Base-by-base conservation (phyloP, 2,329 filamentous ascomycete species). In the Coniosporium tulheliwenetii region DNA sequence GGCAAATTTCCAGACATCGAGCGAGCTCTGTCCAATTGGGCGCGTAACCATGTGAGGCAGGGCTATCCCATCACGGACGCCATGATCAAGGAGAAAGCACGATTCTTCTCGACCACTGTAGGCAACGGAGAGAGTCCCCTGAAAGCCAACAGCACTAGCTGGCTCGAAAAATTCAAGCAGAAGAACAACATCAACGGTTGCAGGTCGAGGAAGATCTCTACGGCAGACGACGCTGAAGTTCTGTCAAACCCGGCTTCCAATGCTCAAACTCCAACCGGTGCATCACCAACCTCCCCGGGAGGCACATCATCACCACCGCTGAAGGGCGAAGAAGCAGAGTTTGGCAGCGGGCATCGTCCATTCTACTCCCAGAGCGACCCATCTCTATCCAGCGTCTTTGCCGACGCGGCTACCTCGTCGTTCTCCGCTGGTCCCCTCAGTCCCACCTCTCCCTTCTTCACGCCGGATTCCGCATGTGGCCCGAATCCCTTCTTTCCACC, bases 111-210 rank as follows among this genome's bases (percentile, higher is more conserved):
- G 10, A 78, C 73, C 34, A 81, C 75, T 16, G 81, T 79, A 30
- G 78, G 77, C 19, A 76, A 77, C 43, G 73, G 77, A 3, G 85
- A 93, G 41, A 77, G 71, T 46, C 75, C 84, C 39, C 61, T 81
- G 42, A 83, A 81, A 51, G 73, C 74, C 38, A 73, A 85, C 48
- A 91, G 75, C 49, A 67, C 75, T 29, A 78, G 70, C 49, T 95
- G 89, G 87, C 70, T 96, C 30, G 85, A 94, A 54, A 93, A 91
- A 57, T 96, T 96, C 68, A 94, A 95, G 66, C 77, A 85, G 56
- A 94, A 89, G 64, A 81, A 93, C 57, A 77, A 72, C 47, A 54
- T 80, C 9, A 59, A 67, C 48, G 67, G 70, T 32, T 62, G 69
- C 9, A 70, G 69, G 50, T 66, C 66, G 36, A 61, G 72, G 37